Conservation (phyloP, 805 yeast species). For the Candida boidinii region DNA sequence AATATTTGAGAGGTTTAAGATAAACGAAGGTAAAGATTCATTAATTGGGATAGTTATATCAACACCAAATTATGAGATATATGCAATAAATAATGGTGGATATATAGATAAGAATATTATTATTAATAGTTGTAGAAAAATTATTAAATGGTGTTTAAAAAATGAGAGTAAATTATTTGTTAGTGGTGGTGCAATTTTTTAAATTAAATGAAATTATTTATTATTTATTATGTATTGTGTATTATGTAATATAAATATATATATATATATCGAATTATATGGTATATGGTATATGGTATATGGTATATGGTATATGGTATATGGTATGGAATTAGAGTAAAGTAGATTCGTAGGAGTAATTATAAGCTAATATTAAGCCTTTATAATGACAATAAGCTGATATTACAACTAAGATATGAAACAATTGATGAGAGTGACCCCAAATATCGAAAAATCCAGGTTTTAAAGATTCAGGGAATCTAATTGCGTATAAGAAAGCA, state of each 20-base stretch:
- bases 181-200: constrained; percentile 64
- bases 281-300: background rate
- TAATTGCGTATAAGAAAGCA: constrained; percentile 66
- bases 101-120: constrained; percentile 46
- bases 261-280: background rate
- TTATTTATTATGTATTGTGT: no score
- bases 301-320: background rate
- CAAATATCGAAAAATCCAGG: constrained; percentile 61
- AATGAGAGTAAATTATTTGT: constrained; percentile 66
- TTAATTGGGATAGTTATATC: constrained; percentile 19
- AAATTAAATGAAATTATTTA: no score
- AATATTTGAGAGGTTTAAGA: constrained; percentile 17
- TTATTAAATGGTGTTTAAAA: constrained; percentile 69
- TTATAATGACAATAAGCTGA: constrained; percentile 70
- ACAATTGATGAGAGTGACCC: constrained; percentile 83
- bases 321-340: background rate
- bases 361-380: constrained; percentile 52
- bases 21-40: constrained; percentile 10
- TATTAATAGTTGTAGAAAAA: constrained; percentile 50
- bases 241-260: background rate
- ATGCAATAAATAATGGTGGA: constrained; percentile 49
- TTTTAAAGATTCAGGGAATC: constrained; percentile 65
- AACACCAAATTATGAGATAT: constrained; percentile 45
- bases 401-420: constrained; percentile 67
- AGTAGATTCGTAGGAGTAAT: constrained; percentile 30